A percentile compares a stretch with the other conserved stretches of the same genome.
phyloP scores from a whole-genome alignment of 1,284 basidiomycete species.

The Mycena citricolor region DNA sequence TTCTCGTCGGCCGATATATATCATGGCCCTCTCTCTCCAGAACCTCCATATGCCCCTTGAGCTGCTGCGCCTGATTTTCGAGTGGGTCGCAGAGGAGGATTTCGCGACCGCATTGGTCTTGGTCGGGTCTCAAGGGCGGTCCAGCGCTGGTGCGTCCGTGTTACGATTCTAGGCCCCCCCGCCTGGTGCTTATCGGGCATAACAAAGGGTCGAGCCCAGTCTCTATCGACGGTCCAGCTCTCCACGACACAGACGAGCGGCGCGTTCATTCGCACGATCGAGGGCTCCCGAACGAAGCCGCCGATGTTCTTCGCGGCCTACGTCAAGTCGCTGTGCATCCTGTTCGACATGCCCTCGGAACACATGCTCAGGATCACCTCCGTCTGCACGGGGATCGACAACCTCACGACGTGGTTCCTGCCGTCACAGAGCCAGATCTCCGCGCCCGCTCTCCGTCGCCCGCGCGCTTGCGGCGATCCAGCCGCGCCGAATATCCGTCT shows the following conservation, averaged over 20 bases:
- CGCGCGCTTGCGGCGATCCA: conserved; percentile 9
- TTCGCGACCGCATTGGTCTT: conserved; percentile 28
- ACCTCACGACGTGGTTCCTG: conserved; percentile 31
- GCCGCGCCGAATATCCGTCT: conserved; percentile 12
- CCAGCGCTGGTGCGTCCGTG: conserved; percentile 29
- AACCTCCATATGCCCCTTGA: too few species aligned
- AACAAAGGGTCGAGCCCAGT: conserved; percentile 29
- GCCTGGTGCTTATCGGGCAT: background rate
- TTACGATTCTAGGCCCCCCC: background rate
- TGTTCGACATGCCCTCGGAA: conserved; percentile 29
- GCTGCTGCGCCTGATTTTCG: conserved; percentile 30
- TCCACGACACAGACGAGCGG: conserved; percentile 28
- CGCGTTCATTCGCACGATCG: conserved; percentile 31
- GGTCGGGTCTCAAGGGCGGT: conserved; percentile 26
- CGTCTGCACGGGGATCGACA: conserved; percentile 28
- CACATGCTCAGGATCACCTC: conserved; percentile 26
- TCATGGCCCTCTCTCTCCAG: too few species aligned
- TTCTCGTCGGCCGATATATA: too few species aligned
- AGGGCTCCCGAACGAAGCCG: conserved; percentile 28
- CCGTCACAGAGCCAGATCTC: background rate
- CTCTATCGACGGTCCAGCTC: conserved; percentile 30
- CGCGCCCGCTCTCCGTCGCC: background rate
- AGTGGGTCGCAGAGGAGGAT: conserved; percentile 27
- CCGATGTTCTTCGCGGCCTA: conserved; percentile 29
- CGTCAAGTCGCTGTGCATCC: conserved; percentile 32